These are phyloP conservation scores for Globisporangium carolinianum DNA, from an alignment of 352 stramenopile genomes.

Conservation along the genomic window DNA sequence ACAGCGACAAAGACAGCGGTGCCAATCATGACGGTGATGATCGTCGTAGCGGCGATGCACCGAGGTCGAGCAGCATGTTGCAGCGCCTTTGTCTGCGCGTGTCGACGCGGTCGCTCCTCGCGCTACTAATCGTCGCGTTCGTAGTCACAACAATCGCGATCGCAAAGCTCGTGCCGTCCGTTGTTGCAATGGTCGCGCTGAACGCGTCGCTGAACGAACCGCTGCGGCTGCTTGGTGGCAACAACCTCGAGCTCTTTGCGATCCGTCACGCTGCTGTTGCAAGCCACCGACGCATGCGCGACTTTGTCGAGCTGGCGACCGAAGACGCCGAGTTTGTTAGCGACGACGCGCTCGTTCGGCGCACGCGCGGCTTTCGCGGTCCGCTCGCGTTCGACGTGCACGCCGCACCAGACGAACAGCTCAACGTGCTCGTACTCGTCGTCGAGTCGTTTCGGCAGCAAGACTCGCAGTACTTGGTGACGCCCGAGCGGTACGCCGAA, in stretches of 20 bases:
- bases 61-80: background rate
- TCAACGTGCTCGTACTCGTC: conserved; percentile 60
- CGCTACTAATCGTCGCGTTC: conserved; percentile 12
- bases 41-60: conserved; percentile 7
- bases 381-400: conserved; percentile 48
- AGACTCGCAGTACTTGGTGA: conserved; percentile 47
- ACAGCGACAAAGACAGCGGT: background rate
- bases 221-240: conserved; percentile 21
- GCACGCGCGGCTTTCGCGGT: conserved; percentile 39
- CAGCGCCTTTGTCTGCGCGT: conserved; percentile 11
- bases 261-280: conserved; percentile 6
- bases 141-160: conserved; percentile 22
- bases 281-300: conserved; percentile 17
- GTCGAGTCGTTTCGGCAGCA: conserved; percentile 59
- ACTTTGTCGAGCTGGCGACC: conserved; percentile 42
- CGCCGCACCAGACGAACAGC: conserved; percentile 25
- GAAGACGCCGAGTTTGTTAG: conserved; percentile 32
- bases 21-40: conserved; percentile 1
- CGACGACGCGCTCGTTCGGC: conserved; percentile 36
- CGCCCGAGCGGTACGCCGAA: conserved; percentile 8
- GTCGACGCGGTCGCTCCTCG: conserved; percentile 12
- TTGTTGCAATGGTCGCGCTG: conserved; percentile 45
- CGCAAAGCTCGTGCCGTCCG: conserved; percentile 29
- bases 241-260: conserved; percentile 22
- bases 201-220: conserved; percentile 51